These are phyloP conservation scores for Cornus kousa DNA, from an alignment of 148 eudicot species.

Conservation along the genomic window DNA sequence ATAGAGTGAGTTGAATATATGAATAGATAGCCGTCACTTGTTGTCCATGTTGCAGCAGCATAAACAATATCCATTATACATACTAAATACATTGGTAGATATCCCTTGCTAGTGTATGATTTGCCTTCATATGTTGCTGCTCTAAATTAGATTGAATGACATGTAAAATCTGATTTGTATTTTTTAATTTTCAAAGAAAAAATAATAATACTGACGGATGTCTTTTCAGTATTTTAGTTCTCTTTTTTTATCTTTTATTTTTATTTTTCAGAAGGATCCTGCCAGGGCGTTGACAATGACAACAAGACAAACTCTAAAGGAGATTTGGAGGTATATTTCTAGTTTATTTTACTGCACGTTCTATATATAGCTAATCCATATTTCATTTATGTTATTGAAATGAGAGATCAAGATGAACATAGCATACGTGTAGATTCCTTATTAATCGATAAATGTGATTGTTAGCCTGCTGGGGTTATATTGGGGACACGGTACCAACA, in stretches of 20 bases:
- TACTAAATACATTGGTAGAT: not conserved
- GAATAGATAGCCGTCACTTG: no score
- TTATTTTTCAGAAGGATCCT: slow-evolving; percentile 68
- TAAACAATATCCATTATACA: not conserved
- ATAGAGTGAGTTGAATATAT: no score
- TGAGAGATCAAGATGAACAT: not conserved
- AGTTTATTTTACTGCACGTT: not conserved
- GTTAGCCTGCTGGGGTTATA: not conserved
- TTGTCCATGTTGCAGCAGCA: not conserved
- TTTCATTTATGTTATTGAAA: not conserved
- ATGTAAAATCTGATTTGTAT: not conserved
- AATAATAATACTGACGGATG: no score
- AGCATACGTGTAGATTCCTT: not conserved
- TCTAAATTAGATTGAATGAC: no score
- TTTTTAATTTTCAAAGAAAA: not conserved
- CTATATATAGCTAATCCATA: not conserved
- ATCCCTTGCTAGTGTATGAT: not conserved
- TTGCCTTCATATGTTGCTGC: not conserved
- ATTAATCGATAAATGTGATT: not conserved
- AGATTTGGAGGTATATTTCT: slow-evolving; percentile 80
- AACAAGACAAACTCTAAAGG: slow-evolving; percentile 72
- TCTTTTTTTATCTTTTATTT: no score
- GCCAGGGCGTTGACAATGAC: slow-evolving; percentile 74
- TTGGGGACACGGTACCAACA: not conserved
- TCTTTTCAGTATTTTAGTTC: no score